Evolutionary conservation across 2,329 filamentous ascomycete genomes (phyloP), one percentile per base, ranked within the genome.

Genomic region (Phaeosphaeriaceae sp.): DNA sequence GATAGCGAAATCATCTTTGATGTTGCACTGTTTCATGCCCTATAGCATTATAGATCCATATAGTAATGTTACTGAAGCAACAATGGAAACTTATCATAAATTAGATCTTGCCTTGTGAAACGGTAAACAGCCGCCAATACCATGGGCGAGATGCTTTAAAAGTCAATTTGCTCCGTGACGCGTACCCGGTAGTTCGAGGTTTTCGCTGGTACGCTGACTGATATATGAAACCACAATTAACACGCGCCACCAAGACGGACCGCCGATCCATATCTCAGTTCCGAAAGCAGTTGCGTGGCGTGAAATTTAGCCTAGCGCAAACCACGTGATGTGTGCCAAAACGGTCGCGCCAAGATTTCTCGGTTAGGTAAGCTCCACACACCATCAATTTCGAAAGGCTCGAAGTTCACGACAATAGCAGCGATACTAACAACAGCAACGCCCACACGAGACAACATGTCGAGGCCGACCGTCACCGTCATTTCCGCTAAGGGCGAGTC

Each of bases 401-500:
- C 38, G 28, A 42, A 21, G 16, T 42, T 34, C 37, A 36, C 37
- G 12, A 35, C 36, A 15, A n/a, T 37, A 36, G 21, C 44, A 41
- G 50, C 50, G 57, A 51, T 54, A 69, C 66, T 68, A 70, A 70
- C 66, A 49, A 48, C 58, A 61, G 50, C 62, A 61, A 59, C 51
- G 47, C 54, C 54, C 60, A 65, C 61, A 54, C 62, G 54, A 52
- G 48, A 55, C 60, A 62, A 48, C 48, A 90, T 92, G 83, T 92
- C 89, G 79, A 87, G 94, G 84, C 94, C 94, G 81, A 97, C 92
- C 77, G 94, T 99, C 80, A 90, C 92, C 78, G 92, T 99, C 83
- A 87, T 96, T 83, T 87, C 89, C 81, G 92, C 91, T 81, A 92
- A 97, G 88, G 94, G 94, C 84, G 85, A 88, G 83, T 84, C 91